Conservation (phyloP, 306 rosid species). For the Fragaria vesca region DNA sequence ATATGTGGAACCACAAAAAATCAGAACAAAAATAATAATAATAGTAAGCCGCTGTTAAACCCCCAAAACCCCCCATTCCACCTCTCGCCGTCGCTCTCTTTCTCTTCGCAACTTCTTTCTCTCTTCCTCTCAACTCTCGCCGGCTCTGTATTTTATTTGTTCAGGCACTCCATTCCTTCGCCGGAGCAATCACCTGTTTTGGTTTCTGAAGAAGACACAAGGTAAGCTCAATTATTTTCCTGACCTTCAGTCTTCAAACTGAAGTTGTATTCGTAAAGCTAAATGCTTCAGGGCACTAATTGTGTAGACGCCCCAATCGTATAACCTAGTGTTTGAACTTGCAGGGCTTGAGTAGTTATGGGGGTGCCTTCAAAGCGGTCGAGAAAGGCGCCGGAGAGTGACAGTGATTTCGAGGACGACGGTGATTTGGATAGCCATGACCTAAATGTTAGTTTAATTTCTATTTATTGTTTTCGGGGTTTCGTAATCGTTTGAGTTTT, state of each 20-base stretch:
- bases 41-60: background rate
- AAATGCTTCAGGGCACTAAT: background rate
- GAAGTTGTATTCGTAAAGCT: background rate
- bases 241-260: background rate
- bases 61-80: background rate
- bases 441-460: conserved; percentile 21
- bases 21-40: too few relatives aligned
- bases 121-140: background rate
- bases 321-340: background rate
- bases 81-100: background rate
- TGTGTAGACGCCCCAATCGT: background rate
- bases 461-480: background rate
- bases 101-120: background rate
- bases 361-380: conserved; percentile 18
- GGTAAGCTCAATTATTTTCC: background rate
- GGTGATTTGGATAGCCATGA: conserved; percentile 16
- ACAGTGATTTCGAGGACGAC: conserved; percentile 27
- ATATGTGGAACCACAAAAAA: too few relatives aligned
- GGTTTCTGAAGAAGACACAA: background rate
- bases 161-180: background rate
- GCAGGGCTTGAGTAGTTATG: conserved; percentile 16
- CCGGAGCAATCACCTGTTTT: background rate
- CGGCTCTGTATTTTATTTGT: too few relatives aligned
- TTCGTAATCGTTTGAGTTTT: background rate
- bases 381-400: conserved; percentile 27